Conservation (phyloP, 495 filamentous ascomycete species). For the Neurospora hispaniola region DNA sequence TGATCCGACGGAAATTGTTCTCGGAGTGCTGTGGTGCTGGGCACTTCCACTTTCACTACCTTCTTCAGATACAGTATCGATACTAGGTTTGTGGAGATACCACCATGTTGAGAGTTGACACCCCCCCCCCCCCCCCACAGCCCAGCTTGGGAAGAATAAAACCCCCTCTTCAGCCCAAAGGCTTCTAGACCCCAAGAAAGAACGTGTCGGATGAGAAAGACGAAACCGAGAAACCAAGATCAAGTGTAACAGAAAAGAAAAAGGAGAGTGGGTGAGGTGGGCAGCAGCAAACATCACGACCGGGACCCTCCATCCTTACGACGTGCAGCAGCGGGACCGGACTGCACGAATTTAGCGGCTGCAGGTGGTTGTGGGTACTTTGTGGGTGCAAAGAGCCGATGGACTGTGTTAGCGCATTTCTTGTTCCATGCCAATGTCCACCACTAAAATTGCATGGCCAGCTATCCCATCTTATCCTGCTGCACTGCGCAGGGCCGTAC, state of each 20-base stretch:
- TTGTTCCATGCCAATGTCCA: neutral
- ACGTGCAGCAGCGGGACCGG: constrained; percentile 15
- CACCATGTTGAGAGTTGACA: neutral
- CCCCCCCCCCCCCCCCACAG: neutral
- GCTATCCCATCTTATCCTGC: constrained; percentile 11
- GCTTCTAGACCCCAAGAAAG: neutral
- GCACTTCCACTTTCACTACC: neutral
- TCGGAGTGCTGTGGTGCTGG: neutral
- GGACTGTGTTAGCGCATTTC: constrained; percentile 11
- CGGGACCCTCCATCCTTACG: neutral
- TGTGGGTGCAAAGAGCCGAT: constrained; percentile 8
- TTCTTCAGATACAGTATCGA: neutral
- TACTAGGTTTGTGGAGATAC: neutral
- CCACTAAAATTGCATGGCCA: neutral
- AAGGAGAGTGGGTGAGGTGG: constrained; percentile 1
- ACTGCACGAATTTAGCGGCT: constrained; percentile 15
- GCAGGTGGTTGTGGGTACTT: constrained; percentile 7
- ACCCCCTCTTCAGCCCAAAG: neutral
- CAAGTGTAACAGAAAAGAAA: neutral
- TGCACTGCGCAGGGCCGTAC: constrained; percentile 1
- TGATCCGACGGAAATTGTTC: neutral
- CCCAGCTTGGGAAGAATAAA: neutral
- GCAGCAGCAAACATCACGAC: constrained; percentile 1
- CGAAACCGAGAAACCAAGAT: neutral
- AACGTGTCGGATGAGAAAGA: neutral